These are phyloP conservation scores for Paramecium pentaurelia DNA, from an alignment of 73 alveolate species.

Conservation along the genomic window DNA sequence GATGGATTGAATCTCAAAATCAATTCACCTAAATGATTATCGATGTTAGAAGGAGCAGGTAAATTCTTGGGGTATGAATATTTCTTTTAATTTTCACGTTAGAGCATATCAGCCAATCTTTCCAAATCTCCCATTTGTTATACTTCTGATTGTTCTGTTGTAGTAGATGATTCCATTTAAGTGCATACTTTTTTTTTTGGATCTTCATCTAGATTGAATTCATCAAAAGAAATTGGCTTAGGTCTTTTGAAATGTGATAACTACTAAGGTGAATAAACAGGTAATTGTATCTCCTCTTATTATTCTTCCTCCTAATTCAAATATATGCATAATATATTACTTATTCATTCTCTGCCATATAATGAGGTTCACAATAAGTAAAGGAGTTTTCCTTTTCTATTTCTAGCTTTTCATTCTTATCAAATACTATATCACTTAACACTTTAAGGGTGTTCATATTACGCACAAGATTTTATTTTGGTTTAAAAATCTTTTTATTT, in stretches of 20 bases:
- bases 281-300: background rate
- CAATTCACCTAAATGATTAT: background rate
- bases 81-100: background rate
- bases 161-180: background rate
- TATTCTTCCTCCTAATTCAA: background rate
- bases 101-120: background rate
- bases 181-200: background rate
- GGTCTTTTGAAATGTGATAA: background rate
- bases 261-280: background rate
- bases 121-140: conserved; percentile 20
- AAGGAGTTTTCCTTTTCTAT: background rate
- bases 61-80: conserved; percentile 13
- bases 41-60: conserved; percentile 25
- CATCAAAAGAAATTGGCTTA: background rate
- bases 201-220: background rate
- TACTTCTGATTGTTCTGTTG: background rate
- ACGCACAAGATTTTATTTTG: background rate
- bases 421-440: background rate
- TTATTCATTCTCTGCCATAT: background rate
- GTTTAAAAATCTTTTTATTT: conserved; percentile 14
- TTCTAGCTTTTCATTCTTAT: background rate
- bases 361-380: background rate
- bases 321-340: background rate
- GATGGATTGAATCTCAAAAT: background rate
- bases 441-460: background rate